These are phyloP conservation scores for Gnomoniopsis smithogilvyi DNA, from an alignment of 2,329 filamentous ascomycete genomes.

Conservation along the genomic window DNA sequence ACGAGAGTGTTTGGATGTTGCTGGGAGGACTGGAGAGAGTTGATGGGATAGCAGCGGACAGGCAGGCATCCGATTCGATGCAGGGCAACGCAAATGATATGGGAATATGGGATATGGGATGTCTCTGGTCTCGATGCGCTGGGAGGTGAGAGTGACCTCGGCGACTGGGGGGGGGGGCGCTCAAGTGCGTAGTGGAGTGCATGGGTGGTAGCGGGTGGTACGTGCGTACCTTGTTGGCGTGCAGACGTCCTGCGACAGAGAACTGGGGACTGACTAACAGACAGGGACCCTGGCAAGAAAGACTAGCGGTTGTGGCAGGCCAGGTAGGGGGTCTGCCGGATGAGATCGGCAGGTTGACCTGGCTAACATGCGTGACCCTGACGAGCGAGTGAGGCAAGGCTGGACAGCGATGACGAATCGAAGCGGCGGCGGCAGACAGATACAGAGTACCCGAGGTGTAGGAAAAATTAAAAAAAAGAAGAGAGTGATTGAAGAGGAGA, in stretches of 20 bases:
- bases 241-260: not conserved
- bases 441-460: not conserved
- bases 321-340: slow-evolving; percentile 11
- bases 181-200: not conserved
- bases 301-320: not conserved
- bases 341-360: slow-evolving; percentile 5
- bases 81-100: slow-evolving; percentile 8
- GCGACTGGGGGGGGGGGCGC: slow-evolving; percentile 7
- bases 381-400: not conserved
- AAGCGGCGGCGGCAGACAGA: not conserved
- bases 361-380: not conserved
- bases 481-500: not conserved
- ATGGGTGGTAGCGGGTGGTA: slow-evolving; percentile 2
- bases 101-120: not conserved
- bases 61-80: slow-evolving; percentile 17
- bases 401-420: not conserved
- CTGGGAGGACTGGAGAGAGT: slow-evolving; percentile 10
- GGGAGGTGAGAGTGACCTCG: slow-evolving; percentile 16
- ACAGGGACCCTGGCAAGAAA: slow-evolving; percentile 8
- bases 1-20: slow-evolving; percentile 10
- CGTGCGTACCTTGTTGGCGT: slow-evolving; percentile 12
- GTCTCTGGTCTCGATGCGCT: slow-evolving; percentile 6
- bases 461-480: not conserved
- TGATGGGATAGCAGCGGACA: slow-evolving; percentile 14
- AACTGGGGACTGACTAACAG: slow-evolving; percentile 1